Evolutionary conservation across 805 yeast species (phyloP), one percentile per base, ranked within the genome.

Genomic region (Monosporozyma aerobia): DNA sequence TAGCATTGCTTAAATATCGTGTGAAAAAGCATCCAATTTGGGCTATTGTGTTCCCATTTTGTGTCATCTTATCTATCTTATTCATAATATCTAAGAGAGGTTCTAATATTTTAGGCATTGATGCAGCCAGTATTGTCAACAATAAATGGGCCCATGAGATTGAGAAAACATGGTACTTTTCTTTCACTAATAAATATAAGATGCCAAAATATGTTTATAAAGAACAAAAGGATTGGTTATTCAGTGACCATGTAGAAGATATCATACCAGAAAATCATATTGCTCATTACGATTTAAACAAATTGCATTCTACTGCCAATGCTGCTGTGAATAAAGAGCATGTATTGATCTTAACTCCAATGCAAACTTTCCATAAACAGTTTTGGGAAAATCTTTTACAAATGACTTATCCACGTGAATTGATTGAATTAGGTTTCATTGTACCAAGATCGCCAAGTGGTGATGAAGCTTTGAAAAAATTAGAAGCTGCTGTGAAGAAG

Each of bases 351-450:
- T 76, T 94, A 64, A 83, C 97, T 1, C 99, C 99, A 39, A 82
- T 94, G 80, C 85, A 95, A 45, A 79, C 82, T 58, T 94, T 94
- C 66, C 82, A 87, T 66, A 81, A 82, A 33, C 85, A 80, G 58
- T 94, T 90, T 73, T 94, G 98, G 98, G 79, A 79, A 40, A 94
- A 94, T 68, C 70, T 94, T 55, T 69, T 85, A 55, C 76, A 76
- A 58, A 72, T 94, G 60, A 73, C 82, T 22, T 94, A 94, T 68
- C 97, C 97, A 51, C 86, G 92, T 68, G 83, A 81, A 49, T 77
- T 87, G 56, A 77, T 92, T 49, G 95, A 90, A 61, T 75, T 94
- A 50, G 99, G 98, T 0, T 90, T 94, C 66, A 92, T 94, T 50
- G 77, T 90, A 41, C 98, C 99, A 53, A 76, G 95, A 61, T 80